These are phyloP conservation scores for Ogataea pilisensis DNA, from an alignment of 805 yeast genomes.

Conservation along the genomic window DNA sequence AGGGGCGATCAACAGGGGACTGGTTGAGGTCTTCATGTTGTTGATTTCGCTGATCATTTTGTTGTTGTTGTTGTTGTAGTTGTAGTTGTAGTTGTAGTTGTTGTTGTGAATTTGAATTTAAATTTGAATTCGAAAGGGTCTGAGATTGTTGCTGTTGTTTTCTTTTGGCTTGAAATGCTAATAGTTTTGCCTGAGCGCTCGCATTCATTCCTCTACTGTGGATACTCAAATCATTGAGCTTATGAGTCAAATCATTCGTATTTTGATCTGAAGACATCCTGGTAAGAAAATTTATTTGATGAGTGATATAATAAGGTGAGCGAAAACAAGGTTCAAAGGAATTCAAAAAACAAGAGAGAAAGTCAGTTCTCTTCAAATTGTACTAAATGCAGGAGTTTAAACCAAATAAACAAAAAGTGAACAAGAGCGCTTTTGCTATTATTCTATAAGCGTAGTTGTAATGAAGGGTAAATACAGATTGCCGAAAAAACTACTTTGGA, in stretches of 20 bases:
- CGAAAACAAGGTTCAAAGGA: too few relatives aligned
- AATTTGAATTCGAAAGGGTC: constrained; percentile 8
- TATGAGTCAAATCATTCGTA: constrained; percentile 9
- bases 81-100: constrained; percentile 4
- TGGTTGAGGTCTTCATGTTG: constrained; percentile 6
- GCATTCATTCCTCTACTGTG: constrained; percentile 47
- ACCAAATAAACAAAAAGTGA: too few relatives aligned
- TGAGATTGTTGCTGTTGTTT: constrained; percentile 32
- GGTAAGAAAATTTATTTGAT: too few relatives aligned
- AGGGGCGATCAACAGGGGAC: constrained; percentile 7
- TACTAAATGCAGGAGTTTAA: too few relatives aligned
- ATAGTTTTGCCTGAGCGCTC: constrained; percentile 79
- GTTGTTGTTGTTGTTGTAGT: background rate
- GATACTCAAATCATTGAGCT: constrained; percentile 21
- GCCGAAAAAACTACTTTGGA: too few relatives aligned
- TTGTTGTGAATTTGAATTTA: background rate
- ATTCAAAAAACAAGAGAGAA: too few relatives aligned
- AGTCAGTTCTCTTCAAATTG: too few relatives aligned
- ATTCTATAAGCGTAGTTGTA: too few relatives aligned
- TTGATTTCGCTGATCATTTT: background rate
- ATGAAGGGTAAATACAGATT: too few relatives aligned
- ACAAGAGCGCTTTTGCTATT: too few relatives aligned
- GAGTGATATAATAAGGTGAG: too few relatives aligned
- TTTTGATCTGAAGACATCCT: constrained; percentile 4
- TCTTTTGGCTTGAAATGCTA: constrained; percentile 85